A percentile compares a stretch with the other conserved stretches of the same genome.
Evolutionary conservation across 768 basidiomycete species (phyloP).

Genomic region (Lanmaoa rubissima): DNA sequence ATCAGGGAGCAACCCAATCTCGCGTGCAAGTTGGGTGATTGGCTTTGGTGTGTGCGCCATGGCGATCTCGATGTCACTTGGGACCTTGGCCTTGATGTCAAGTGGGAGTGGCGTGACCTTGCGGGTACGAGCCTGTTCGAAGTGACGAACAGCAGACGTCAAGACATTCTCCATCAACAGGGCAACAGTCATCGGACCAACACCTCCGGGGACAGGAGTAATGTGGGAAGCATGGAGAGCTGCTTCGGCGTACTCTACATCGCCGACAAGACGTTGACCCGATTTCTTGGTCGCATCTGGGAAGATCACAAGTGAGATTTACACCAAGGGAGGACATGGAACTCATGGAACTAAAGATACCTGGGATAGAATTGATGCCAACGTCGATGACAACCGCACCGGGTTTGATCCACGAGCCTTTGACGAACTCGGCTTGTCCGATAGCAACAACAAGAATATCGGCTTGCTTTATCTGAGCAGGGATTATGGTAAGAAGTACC

Average conservation of each 20-base stretch:
- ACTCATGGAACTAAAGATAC: slow-evolving; percentile 37
- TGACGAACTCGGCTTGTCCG: slow-evolving; percentile 85
- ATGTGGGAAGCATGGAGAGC: slow-evolving; percentile 79
- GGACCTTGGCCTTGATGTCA: slow-evolving; percentile 80
- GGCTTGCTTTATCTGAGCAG: slow-evolving; percentile 68
- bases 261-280: slow-evolving; percentile 93
- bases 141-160: slow-evolving; percentile 77
- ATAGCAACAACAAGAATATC: slow-evolving; percentile 98
- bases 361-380: slow-evolving; percentile 94
- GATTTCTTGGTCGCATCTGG: slow-evolving; percentile 89
- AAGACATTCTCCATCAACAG: slow-evolving; percentile 96
- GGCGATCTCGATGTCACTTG: slow-evolving; percentile 95
- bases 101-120: slow-evolving; percentile 80
- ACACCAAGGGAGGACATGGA: background rate
- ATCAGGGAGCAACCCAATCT: slow-evolving; percentile 81
- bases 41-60: slow-evolving; percentile 93
- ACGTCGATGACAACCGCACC: slow-evolving; percentile 97
- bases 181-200: slow-evolving; percentile 99
- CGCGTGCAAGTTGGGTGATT: slow-evolving; percentile 75
- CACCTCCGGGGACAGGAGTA: slow-evolving; percentile 97
- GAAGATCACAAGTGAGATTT: background rate
- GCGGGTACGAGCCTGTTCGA: slow-evolving; percentile 62
- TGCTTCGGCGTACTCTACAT: slow-evolving; percentile 87
- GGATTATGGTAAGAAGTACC: slow-evolving; percentile 1
- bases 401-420: slow-evolving; percentile 93